Conservation (phyloP, 805 yeast species). For the Teunomyces atbi region DNA sequence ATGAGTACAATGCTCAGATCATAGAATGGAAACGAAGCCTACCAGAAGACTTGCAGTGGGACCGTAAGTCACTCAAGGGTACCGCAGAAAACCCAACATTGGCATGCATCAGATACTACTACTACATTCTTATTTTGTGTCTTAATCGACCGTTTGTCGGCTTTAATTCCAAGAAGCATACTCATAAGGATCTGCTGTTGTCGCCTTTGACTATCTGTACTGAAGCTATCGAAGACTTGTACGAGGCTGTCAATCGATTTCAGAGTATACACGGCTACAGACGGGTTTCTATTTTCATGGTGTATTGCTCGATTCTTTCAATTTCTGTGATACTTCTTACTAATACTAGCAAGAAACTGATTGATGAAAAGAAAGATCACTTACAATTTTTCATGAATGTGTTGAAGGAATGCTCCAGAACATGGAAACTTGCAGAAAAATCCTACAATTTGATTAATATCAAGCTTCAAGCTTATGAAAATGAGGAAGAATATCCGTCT, state of each 20-base stretch:
- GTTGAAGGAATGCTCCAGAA: conserved; percentile 39
- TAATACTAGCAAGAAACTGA: conserved; percentile 25
- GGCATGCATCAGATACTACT: conserved; percentile 53
- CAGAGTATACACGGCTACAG: conserved; percentile 38
- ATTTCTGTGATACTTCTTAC: conserved; percentile 41
- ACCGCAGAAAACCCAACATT: conserved; percentile 54
- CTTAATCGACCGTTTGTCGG: conserved; percentile 61
- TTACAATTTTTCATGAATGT: conserved; percentile 42
- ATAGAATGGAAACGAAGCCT: conserved; percentile 50
- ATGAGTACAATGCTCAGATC: conserved; percentile 49
- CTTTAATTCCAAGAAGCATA: conserved; percentile 14
- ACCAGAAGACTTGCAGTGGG: conserved; percentile 53
- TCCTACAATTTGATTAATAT: conserved; percentile 41
- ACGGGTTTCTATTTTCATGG: conserved; percentile 45
- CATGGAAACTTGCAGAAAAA: conserved; percentile 49
- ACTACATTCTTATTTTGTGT: conserved; percentile 57
- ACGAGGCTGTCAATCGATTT: conserved; percentile 37
- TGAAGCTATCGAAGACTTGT: conserved; percentile 42
- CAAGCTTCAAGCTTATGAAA: conserved; percentile 25
- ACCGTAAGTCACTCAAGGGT: conserved; percentile 33
- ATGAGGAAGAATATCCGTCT: conserved; percentile 2
- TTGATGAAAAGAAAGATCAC: conserved; percentile 23
- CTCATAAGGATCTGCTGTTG: conserved; percentile 15
- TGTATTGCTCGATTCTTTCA: conserved; percentile 47
- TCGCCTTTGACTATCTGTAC: conserved; percentile 36